A percentile compares a stretch with the other conserved stretches of the same genome.
Conservation (phyloP, 768 basidiomycete genomes). For the Mycena sanguinolenta region DNA sequence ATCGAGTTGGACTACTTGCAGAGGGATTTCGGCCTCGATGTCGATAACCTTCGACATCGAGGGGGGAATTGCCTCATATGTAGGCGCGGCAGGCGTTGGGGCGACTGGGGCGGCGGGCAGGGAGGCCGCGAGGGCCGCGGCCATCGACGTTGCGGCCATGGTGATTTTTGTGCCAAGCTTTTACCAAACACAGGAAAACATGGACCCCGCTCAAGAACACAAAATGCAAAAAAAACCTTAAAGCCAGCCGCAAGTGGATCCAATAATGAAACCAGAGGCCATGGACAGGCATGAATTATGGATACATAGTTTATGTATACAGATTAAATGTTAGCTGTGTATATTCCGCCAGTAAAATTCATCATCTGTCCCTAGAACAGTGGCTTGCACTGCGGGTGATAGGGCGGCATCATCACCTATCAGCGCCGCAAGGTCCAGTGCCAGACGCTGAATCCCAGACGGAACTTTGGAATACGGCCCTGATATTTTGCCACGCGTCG, state of each 20-base stretch:
- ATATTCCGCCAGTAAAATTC: conserved; percentile 54
- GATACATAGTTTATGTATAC: not conserved
- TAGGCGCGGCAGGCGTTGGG: conserved; percentile 72
- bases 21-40: conserved; percentile 89
- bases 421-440: conserved; percentile 70
- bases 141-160: conserved; percentile 89
- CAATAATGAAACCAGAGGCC: too few relatives aligned
- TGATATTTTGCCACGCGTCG: conserved; percentile 75
- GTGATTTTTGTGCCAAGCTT: conserved; percentile 35
- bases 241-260: too few relatives aligned
- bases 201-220: too few relatives aligned
- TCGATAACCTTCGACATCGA: conserved; percentile 95
- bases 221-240: too few relatives aligned
- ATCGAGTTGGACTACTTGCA: conserved; percentile 86
- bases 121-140: conserved; percentile 90
- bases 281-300: too few relatives aligned
- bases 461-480: conserved; percentile 88
- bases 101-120: conserved; percentile 75
- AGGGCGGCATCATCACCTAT: conserved; percentile 37
- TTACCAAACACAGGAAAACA: conserved; percentile 16
- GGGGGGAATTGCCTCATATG: conserved; percentile 89
- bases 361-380: conserved; percentile 54
- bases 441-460: conserved; percentile 64
- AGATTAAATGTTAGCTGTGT: not conserved
- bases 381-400: conserved; percentile 39